Evolutionary conservation across 164 flowering plant genomes (phyloP), one percentile per base, ranked within the genome.

Genomic region (Magnolia officinalis): DNA sequence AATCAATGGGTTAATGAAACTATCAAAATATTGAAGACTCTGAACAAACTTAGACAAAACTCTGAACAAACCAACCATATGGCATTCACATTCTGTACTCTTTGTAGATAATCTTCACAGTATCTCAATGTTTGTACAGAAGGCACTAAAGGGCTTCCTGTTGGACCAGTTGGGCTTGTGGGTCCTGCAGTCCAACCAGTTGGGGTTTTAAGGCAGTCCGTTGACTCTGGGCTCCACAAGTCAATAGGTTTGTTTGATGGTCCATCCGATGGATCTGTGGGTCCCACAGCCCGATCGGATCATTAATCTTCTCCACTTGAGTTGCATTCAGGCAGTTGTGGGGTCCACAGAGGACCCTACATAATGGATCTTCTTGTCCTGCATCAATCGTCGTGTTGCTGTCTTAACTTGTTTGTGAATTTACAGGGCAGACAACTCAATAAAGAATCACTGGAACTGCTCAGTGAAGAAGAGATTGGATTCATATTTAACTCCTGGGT

Each of bases 401-500:
- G 45, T 37, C 45, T 37, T 77, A 6, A 24, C 70, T 67, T 26
- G 2, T 31, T 58, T 76, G 58, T 19, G 16, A 49, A 45, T 63
- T 73, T 50, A 76, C 83, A 89, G 92, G 88, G 83, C 84, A 6
- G 92, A 87, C 61, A 89, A 89, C 78, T 80, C 90, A 8, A 87
- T 89, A 71, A 89, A 89, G 79, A 89, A 89, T 45, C 90, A 87
- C 63, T 89, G 92, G 90, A 87, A 89, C 80, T 82, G 90, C 80
- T 86, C 92, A 2, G 65, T 89, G 72, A 86, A 87, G 81, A 89
- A 85, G 81, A 87, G 78, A 73, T 50, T 85, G 66, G 97, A 89
- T 65, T 86, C 92, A 9, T 92, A 90, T 83, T 66, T 86, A 80
- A 87, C 92, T 20, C 90, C 99, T 24, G 98, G 96, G 64, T 81